Percentiles rank a stretch among this genome's conserved stretches.
phyloP scores from a whole-genome alignment of 257 asterid species.

The Jasminum sambac region DNA sequence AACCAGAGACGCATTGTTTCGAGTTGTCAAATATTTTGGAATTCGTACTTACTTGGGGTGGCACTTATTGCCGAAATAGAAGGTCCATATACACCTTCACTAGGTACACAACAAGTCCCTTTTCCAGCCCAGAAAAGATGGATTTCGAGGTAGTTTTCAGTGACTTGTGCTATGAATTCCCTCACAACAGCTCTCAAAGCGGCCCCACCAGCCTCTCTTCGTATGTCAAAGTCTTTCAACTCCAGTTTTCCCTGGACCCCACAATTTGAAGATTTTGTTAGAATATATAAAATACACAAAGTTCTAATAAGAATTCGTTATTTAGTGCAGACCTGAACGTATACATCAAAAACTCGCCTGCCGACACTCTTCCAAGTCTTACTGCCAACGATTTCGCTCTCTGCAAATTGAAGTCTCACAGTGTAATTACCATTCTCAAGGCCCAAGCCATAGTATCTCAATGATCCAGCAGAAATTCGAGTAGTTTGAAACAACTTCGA shows the following conservation, averaged over 20 bases:
- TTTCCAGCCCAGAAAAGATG: conserved; percentile 93
- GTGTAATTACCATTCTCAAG: conserved; percentile 80
- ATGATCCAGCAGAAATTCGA: conserved; percentile 73
- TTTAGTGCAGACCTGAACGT: conserved; percentile 56
- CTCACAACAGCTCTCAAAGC: conserved; percentile 48
- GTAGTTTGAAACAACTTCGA: conserved; percentile 60
- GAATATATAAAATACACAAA: too few relatives aligned
- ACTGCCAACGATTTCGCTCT: conserved; percentile 37
- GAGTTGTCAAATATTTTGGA: neutral
- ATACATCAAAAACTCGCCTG: conserved; percentile 74
- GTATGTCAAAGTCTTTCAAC: conserved; percentile 65
- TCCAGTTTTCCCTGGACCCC: conserved; percentile 55
- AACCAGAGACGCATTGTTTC: neutral
- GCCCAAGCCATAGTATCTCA: conserved; percentile 83
- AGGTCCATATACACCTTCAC: conserved; percentile 70
- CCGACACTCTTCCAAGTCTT: conserved; percentile 65
- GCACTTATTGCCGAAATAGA: conserved; percentile 75
- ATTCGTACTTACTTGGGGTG: conserved; percentile 50
- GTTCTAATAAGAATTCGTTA: neutral
- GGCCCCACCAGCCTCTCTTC: conserved; percentile 51
- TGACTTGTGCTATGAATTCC: conserved; percentile 44
- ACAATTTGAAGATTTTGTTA: neutral
- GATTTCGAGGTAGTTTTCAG: conserved; percentile 70
- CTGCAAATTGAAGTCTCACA: conserved; percentile 67
- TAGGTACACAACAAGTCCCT: conserved; percentile 90